Percentiles rank a stretch among this genome's conserved stretches.
Evolutionary conservation across 257 asterid genomes (phyloP).

Genomic region (Scutellaria galericulata): DNA sequence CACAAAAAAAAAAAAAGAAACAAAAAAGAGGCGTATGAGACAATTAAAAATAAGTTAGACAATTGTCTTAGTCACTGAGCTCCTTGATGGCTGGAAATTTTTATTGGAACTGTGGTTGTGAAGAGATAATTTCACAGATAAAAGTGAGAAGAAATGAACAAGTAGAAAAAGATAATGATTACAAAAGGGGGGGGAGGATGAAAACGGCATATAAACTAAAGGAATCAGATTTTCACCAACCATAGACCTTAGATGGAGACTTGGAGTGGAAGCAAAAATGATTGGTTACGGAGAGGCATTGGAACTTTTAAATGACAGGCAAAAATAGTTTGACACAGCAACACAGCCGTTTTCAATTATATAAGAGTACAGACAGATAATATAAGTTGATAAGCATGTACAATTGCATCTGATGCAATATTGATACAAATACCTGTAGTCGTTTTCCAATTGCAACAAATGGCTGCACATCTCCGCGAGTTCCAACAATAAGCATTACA

Average conservation of each 20-base stretch:
- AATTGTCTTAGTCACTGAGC: neutral
- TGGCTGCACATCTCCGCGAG: conserved; percentile 98
- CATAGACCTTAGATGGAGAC: neutral
- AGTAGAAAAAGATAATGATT: conserved; percentile 9
- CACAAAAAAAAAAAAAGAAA: neutral
- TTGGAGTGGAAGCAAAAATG: conserved; percentile 23
- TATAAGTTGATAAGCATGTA: conserved; percentile 19
- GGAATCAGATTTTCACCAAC: conserved; percentile 26
- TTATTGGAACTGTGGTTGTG: neutral
- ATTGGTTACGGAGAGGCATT: neutral
- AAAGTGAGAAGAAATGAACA: neutral
- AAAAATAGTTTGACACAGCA: conserved; percentile 3
- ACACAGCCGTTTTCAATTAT: neutral
- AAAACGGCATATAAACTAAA: neutral
- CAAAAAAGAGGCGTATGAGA: neutral
- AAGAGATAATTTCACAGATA: neutral
- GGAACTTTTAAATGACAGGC: conserved; percentile 10
- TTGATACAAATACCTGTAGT: conserved; percentile 60
- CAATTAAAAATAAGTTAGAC: neutral
- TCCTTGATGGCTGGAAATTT: neutral
- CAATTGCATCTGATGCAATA: conserved; percentile 27
- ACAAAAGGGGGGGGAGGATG: neutral
- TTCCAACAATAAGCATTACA: conserved; percentile 95
- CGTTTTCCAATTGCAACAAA: conserved; percentile 92
- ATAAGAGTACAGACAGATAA: conserved; percentile 12